A percentile compares a stretch with the other conserved stretches of the same genome.
Conservation (phyloP, 148 eudicot species). For the Vaccinium myrtillus region DNA sequence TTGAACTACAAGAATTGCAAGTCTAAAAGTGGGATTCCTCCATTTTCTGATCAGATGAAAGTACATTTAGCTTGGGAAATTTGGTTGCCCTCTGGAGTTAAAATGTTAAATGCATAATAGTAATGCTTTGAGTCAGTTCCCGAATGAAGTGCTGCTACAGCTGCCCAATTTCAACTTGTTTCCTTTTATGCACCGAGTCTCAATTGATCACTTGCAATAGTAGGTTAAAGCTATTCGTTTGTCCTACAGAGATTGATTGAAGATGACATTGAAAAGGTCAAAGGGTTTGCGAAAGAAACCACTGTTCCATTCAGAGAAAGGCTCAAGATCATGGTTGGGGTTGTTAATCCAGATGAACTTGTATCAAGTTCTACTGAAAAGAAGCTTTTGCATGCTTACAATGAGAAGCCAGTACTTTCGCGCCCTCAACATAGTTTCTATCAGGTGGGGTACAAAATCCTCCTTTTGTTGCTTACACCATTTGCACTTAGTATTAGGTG, state of each 20-base stretch:
- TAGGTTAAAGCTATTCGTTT: slow-evolving; percentile 11
- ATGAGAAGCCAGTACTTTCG: slow-evolving; percentile 94
- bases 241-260: slow-evolving; percentile 60
- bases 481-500: background rate
- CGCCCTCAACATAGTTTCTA: slow-evolving; percentile 91
- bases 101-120: background rate
- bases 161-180: background rate
- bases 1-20: background rate
- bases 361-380: slow-evolving; percentile 62
- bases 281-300: slow-evolving; percentile 67
- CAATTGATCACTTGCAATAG: background rate
- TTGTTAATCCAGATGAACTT: slow-evolving; percentile 78
- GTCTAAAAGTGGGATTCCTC: background rate
- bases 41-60: background rate
- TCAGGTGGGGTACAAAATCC: slow-evolving; percentile 37
- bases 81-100: background rate
- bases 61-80: background rate
- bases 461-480: background rate
- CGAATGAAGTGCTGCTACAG: background rate
- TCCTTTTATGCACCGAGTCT: background rate
- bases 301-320: slow-evolving; percentile 69
- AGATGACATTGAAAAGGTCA: slow-evolving; percentile 79
- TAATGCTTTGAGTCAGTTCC: slow-evolving; percentile 6
- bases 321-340: slow-evolving; percentile 77
- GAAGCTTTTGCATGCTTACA: slow-evolving; percentile 75